A percentile compares a stretch with the other conserved stretches of the same genome.
phyloP scores from a whole-genome alignment of 305 asterid species.

The Plantago lanceolata region DNA sequence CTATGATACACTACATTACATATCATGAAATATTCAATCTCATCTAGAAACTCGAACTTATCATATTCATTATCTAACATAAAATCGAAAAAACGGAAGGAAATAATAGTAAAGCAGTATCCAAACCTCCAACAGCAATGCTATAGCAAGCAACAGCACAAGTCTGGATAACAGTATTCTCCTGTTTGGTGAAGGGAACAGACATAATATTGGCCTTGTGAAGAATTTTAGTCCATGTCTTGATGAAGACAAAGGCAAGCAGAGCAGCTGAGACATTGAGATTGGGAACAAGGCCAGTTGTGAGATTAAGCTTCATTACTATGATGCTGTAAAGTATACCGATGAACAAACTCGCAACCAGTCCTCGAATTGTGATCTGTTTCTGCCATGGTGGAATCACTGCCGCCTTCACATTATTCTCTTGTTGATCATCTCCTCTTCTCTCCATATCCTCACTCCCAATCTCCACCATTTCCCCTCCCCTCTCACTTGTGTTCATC shows the following conservation, averaged over 20 bases:
- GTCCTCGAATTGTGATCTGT: constrained; percentile 64
- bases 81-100: background rate
- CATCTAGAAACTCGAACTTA: no score
- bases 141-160: constrained; percentile 50
- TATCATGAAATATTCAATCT: background rate
- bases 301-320: constrained; percentile 56
- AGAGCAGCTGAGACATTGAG: constrained; percentile 79
- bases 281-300: constrained; percentile 70
- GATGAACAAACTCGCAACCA: constrained; percentile 46
- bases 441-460: constrained; percentile 34
- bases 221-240: constrained; percentile 58
- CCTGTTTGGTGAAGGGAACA: constrained; percentile 40
- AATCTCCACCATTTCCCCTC: constrained; percentile 31
- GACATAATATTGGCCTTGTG: constrained; percentile 42
- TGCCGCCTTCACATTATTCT: constrained; percentile 23
- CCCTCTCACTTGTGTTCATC: constrained; percentile 27
- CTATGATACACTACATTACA: background rate
- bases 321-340: constrained; percentile 57
- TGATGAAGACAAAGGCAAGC: constrained; percentile 50
- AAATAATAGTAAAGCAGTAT: background rate
- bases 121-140: constrained; percentile 53
- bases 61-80: background rate
- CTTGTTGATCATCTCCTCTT: constrained; percentile 19
- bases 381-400: constrained; percentile 54
- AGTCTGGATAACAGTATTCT: constrained; percentile 46